Conservation (phyloP, 2,329 filamentous ascomycete species). For the Cytospora mali region DNA sequence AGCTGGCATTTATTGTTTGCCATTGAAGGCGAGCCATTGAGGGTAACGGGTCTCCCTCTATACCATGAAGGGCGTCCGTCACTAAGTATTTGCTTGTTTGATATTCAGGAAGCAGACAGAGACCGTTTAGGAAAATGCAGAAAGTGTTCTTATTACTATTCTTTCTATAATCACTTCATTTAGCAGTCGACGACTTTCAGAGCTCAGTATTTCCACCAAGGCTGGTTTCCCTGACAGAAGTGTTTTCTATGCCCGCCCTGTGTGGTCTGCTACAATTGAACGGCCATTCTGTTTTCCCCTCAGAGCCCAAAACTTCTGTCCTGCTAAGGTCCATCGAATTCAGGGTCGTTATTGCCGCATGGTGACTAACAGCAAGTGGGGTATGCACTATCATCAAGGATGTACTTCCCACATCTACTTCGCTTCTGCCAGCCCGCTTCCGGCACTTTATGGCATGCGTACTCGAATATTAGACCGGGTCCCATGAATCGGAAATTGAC, state of each 20-base stretch:
- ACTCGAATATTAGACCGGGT: background rate
- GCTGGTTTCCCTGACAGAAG: background rate
- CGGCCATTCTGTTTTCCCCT: background rate
- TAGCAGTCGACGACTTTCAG: background rate
- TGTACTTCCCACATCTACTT: background rate
- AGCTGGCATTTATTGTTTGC: background rate
- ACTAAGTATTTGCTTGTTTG: background rate
- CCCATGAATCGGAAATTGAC: background rate
- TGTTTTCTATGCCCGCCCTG: background rate
- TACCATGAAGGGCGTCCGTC: background rate
- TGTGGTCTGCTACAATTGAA: background rate
- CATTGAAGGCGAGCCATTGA: background rate
- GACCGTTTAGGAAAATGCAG: too few relatives aligned
- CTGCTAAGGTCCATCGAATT: background rate
- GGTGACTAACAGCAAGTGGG: background rate
- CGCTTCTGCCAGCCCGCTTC: background rate
- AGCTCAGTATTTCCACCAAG: background rate
- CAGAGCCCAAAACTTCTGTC: background rate
- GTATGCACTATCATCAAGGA: background rate
- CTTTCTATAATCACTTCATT: background rate
- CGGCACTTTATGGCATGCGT: background rate
- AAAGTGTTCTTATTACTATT: background rate
- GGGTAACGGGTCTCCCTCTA: background rate
- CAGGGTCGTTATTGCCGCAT: background rate
- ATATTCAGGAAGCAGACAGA: too few relatives aligned